Percentiles rank a stretch among this genome's conserved stretches.
Evolutionary conservation across 495 filamentous ascomycete species (phyloP).

Genomic region (Xylaria palmicola): DNA sequence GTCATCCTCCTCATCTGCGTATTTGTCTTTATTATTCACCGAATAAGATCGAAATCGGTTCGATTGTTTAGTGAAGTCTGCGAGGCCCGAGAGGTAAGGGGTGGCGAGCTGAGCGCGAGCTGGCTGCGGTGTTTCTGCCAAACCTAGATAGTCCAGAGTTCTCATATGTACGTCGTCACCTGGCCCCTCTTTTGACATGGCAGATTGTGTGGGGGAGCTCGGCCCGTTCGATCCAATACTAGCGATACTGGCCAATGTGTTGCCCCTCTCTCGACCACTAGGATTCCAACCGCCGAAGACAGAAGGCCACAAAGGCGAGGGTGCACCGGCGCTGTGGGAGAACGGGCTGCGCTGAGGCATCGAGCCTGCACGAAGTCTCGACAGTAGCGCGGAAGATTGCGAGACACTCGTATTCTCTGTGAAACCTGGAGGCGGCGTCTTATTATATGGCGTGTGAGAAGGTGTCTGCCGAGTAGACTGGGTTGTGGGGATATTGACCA

Average conservation of each 20-base stretch:
- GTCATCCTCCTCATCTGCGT: conserved; percentile 90
- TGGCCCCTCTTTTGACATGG: conserved; percentile 84
- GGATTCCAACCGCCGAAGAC: conserved; percentile 87
- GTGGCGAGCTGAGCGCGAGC: conserved; percentile 68
- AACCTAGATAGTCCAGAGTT: conserved; percentile 91
- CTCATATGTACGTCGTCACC: conserved; percentile 83
- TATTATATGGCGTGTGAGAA: conserved; percentile 81
- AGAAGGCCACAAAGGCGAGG: conserved; percentile 78
- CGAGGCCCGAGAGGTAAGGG: conserved; percentile 76
- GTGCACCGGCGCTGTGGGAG: conserved; percentile 50
- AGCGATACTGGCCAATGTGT: conserved; percentile 81
- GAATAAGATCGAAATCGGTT: conserved; percentile 95
- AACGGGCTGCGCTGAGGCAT: conserved; percentile 86
- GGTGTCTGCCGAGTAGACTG: conserved; percentile 87
- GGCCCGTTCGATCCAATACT: conserved; percentile 74
- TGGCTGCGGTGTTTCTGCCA: conserved; percentile 91
- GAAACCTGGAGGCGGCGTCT: conserved; percentile 69
- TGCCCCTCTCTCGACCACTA: conserved; percentile 67
- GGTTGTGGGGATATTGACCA: conserved; percentile 62
- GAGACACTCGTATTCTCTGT: conserved; percentile 60
- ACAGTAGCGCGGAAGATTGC: conserved; percentile 70
- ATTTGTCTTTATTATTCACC: conserved; percentile 97
- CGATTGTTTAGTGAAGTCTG: conserved; percentile 69
- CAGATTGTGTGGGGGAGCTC: conserved; percentile 83
- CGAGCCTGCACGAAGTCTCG: conserved; percentile 87